Percentiles rank a stretch among this genome's conserved stretches.
These are phyloP conservation scores for Corchorus capsularis DNA, from an alignment of 345 rosid species.

Conservation along the genomic window DNA sequence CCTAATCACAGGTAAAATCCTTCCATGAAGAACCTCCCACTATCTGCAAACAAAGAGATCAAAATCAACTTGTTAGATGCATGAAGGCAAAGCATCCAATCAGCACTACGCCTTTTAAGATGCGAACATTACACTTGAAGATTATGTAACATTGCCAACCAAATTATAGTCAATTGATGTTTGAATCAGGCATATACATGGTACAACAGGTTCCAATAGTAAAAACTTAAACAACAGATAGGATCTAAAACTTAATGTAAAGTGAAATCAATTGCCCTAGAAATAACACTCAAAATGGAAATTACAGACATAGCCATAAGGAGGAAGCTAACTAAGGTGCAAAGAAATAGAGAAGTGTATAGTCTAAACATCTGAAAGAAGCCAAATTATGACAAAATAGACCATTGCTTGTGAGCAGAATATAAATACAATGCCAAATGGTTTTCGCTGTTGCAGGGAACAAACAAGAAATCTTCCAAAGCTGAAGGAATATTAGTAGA, in stretches of 20 bases:
- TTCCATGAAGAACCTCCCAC: neutral
- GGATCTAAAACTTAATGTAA: neutral
- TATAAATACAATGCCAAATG: neutral
- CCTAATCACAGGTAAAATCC: neutral
- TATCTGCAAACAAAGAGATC: constrained; percentile 1
- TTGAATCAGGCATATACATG: neutral
- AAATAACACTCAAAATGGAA: neutral
- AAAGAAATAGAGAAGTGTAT: neutral
- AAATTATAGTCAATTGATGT: neutral
- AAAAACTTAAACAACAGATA: neutral
- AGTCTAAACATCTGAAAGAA: neutral
- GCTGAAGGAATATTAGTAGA: neutral
- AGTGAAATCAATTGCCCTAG: neutral
- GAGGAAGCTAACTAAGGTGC: neutral
- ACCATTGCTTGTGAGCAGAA: neutral
- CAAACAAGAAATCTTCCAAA: neutral
- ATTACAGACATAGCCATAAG: neutral
- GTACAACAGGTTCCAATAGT: neutral
- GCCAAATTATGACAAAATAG: neutral
- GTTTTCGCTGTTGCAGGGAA: neutral
- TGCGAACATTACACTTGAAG: neutral
- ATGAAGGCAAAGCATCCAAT: neutral
- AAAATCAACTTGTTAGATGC: neutral
- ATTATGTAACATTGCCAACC: neutral
- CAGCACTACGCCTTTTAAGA: neutral